A percentile compares a stretch with the other conserved stretches of the same genome.
phyloP scores from a whole-genome alignment of 1,284 basidiomycete species.

The Ceratobasidium sp. region DNA sequence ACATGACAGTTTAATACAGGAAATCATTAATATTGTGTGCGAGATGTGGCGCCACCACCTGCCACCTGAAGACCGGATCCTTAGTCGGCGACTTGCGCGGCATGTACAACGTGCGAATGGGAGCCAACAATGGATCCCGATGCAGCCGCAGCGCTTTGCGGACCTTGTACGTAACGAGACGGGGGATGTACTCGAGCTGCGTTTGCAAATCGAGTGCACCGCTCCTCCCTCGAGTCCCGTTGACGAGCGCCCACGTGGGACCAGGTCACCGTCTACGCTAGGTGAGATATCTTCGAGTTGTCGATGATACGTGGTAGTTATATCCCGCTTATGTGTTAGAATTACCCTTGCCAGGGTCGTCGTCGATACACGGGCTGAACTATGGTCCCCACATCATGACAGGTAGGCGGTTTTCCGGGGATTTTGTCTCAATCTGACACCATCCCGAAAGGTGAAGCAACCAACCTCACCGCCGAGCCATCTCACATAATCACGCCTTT shows the following conservation, averaged over 20 bases:
- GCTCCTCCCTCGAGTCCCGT: neutral
- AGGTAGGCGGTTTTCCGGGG: neutral
- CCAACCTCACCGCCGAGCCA: neutral
- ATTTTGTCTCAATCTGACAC: no score
- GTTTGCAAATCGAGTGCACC: constrained; percentile 7
- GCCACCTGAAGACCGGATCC: constrained; percentile 15
- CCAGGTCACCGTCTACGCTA: constrained; percentile 16
- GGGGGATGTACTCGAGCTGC: constrained; percentile 14
- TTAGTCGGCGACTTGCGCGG: constrained; percentile 9
- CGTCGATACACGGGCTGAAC: neutral
- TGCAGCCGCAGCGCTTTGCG: constrained; percentile 15
- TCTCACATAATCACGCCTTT: neutral
- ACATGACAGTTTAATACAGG: neutral
- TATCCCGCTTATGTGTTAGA: neutral
- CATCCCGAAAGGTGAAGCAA: neutral
- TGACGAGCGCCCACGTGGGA: neutral
- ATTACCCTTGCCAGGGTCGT: neutral
- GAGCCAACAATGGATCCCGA: constrained; percentile 1
- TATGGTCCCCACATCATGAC: neutral
- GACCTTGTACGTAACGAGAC: neutral
- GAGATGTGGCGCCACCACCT: constrained; percentile 18
- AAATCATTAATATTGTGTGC: constrained; percentile 24
- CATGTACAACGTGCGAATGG: constrained; percentile 3
- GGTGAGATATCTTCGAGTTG: neutral
- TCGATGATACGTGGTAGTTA: neutral